phyloP scores from a whole-genome alignment of 352 stramenopile genomes.

The Phytopythium aichiense region DNA sequence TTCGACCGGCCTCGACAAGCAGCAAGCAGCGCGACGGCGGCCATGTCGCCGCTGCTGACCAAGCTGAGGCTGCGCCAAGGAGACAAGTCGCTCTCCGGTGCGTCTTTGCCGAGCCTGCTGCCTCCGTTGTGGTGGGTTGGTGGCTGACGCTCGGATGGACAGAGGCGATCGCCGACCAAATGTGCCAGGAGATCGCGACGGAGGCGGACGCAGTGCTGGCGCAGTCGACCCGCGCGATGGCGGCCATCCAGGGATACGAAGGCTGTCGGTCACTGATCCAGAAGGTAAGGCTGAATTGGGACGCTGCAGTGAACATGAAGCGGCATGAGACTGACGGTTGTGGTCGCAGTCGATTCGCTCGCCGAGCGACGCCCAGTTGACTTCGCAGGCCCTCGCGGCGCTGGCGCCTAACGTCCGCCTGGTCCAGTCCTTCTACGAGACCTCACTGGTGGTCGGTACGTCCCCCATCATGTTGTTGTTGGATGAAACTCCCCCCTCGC shows the following conservation, averaged over 20 bases:
- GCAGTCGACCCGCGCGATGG: slow-evolving; percentile 26
- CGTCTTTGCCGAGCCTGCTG: neutral
- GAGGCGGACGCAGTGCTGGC: slow-evolving; percentile 34
- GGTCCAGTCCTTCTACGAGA: slow-evolving; percentile 35
- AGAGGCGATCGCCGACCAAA: slow-evolving; percentile 34
- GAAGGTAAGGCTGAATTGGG: slow-evolving; percentile 17
- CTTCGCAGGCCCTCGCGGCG: slow-evolving; percentile 26
- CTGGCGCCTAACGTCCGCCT: slow-evolving; percentile 38
- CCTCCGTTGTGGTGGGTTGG: neutral
- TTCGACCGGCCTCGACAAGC: neutral
- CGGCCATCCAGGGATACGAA: slow-evolving; percentile 34
- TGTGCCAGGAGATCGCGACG: slow-evolving; percentile 35
- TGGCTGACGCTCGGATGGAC: neutral
- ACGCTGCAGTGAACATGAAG: neutral
- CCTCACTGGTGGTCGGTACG: slow-evolving; percentile 39
- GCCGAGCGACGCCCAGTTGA: slow-evolving; percentile 30
- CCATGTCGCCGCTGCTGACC: slow-evolving; percentile 20
- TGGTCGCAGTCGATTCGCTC: slow-evolving; percentile 26
- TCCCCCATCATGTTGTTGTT: neutral
- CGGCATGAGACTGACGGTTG: neutral
- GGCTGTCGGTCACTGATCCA: slow-evolving; percentile 48
- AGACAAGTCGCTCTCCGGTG: slow-evolving; percentile 43
- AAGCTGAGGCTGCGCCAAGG: slow-evolving; percentile 27
- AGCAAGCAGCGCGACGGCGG: neutral
- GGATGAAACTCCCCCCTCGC: neutral